phyloP scores from a whole-genome alignment of 805 yeast genomes.

The Metschnikowia baotianmanensis region DNA sequence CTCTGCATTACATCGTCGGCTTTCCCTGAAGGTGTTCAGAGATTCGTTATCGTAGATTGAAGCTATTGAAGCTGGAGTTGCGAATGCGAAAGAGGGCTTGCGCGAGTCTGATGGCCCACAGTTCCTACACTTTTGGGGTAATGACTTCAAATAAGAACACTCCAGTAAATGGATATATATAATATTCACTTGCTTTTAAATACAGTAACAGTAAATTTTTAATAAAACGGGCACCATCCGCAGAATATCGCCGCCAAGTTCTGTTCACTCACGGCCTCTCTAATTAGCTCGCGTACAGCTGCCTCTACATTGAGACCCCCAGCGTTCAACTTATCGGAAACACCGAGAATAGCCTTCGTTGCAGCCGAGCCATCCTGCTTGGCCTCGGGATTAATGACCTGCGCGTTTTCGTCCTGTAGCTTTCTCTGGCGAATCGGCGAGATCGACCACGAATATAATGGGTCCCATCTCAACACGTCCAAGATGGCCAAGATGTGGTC shows the following conservation, averaged over 20 bases:
- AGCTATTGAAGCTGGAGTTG: no score
- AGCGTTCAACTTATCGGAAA: slow-evolving; percentile 63
- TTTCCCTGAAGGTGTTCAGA: not conserved
- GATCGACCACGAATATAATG: slow-evolving; percentile 86
- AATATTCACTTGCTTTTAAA: not conserved
- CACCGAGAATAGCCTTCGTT: slow-evolving; percentile 70
- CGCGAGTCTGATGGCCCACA: no score
- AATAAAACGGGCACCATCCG: slow-evolving; percentile 85
- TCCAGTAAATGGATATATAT: no score
- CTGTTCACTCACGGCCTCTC: slow-evolving; percentile 64
- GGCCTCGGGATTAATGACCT: slow-evolving; percentile 19
- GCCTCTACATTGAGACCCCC: slow-evolving; percentile 79
- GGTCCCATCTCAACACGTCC: slow-evolving; percentile 88
- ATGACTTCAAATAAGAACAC: no score
- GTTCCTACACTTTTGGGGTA: no score
- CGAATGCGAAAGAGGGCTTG: not conserved
- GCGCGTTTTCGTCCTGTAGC: slow-evolving; percentile 43
- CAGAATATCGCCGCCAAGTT: slow-evolving; percentile 73
- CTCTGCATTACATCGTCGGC: slow-evolving; percentile 1
- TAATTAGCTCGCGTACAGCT: slow-evolving; percentile 73
- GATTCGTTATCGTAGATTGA: no score
- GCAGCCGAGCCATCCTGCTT: slow-evolving; percentile 65
- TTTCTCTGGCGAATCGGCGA: slow-evolving; percentile 67
- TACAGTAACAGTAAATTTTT: not conserved
- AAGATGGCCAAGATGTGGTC: slow-evolving; percentile 76